Conservation (phyloP, 2,329 filamentous ascomycete species). For the Teratosphaeria pseudoeucalypti region DNA sequence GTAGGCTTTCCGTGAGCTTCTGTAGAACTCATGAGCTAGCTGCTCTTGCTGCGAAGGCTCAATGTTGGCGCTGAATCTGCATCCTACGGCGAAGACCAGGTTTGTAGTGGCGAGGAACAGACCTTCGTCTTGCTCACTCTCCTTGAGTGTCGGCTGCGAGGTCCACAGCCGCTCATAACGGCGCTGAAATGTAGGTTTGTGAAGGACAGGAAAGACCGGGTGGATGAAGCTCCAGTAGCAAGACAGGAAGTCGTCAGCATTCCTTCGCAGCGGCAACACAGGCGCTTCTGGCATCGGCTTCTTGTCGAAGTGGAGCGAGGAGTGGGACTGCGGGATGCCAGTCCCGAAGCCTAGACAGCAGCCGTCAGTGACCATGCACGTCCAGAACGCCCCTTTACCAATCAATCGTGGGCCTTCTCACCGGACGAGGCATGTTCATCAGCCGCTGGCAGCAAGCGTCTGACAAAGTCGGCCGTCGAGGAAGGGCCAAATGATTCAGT, state of each 20-base stretch:
- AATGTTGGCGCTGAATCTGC: constrained; percentile 15
- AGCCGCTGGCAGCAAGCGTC: not conserved
- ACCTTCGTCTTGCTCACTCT: constrained; percentile 14
- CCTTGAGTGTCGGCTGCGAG: not conserved
- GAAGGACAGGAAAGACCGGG: constrained; percentile 18
- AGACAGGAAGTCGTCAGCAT: constrained; percentile 16
- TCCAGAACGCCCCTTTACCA: not conserved
- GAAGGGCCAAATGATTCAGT: not conserved
- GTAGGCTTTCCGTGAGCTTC: constrained; percentile 16
- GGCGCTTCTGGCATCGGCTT: not conserved
- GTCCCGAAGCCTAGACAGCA: not conserved
- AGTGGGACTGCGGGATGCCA: constrained; percentile 5
- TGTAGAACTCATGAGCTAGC: constrained; percentile 19
- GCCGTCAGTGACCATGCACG: not conserved
- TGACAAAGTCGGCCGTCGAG: not conserved
- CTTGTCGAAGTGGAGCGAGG: constrained; percentile 11
- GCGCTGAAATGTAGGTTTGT: constrained; percentile 14
- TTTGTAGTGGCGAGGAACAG: constrained; percentile 17
- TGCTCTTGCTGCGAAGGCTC: constrained; percentile 11
- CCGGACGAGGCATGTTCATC: not conserved
- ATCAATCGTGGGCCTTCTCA: not conserved
- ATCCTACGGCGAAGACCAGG: constrained; percentile 17
- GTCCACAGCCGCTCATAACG: constrained; percentile 16
- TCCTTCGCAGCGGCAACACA: constrained; percentile 7
- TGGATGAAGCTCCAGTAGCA: constrained; percentile 21